Conservation (phyloP, 345 rosid genomes). For the Camelina laxa region DNA sequence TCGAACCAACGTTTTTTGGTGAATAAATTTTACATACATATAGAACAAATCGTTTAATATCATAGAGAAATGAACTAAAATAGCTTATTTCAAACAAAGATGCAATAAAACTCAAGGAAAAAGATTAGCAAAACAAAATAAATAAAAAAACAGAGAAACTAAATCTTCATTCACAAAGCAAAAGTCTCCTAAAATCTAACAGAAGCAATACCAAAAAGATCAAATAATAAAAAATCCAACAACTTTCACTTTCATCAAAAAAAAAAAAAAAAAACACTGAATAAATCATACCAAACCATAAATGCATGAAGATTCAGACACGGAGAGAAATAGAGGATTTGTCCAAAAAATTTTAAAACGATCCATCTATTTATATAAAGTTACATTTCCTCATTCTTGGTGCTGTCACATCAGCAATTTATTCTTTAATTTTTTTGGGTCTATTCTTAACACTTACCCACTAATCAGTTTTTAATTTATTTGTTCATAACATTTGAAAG, state of each 20-base stretch:
- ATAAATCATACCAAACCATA: background rate
- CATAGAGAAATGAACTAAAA: background rate
- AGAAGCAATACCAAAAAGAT: background rate
- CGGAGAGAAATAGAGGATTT: background rate
- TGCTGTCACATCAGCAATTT: no score
- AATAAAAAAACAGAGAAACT: background rate
- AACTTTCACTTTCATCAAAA: background rate
- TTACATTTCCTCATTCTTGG: no score
- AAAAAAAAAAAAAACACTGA: background rate
- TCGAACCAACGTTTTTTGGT: no score
- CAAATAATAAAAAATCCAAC: background rate
- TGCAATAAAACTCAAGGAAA: background rate
- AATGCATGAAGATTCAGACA: background rate
- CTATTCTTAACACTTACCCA: no score
- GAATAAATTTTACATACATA: no score
- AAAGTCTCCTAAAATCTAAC: background rate
- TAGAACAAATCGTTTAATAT: no score
- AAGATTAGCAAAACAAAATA: background rate
- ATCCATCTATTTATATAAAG: no score
- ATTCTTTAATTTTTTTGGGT: no score
- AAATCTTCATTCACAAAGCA: background rate
- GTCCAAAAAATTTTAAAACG: background rate
- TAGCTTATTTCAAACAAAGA: background rate
- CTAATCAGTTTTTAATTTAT: no score
- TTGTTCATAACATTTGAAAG: no score